These are phyloP conservation scores for Phragmites australis DNA, from an alignment of 176 grass and related monocot genomes.

Conservation along the genomic window DNA sequence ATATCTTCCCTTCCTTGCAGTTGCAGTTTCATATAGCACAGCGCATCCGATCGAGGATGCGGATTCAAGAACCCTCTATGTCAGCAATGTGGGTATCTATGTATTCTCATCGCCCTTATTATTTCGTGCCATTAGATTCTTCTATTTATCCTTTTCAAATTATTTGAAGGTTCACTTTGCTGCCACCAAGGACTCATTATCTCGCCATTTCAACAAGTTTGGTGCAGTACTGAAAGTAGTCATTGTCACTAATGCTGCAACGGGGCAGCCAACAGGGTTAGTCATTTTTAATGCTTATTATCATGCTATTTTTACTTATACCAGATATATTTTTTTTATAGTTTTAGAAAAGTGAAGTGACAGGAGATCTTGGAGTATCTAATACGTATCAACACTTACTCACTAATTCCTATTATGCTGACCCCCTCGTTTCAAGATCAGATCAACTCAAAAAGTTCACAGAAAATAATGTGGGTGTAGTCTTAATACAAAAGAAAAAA, in stretches of 20 bases:
- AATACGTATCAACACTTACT: not conserved
- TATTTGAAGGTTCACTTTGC: slow-evolving; percentile 87
- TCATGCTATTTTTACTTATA: not conserved
- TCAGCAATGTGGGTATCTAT: slow-evolving; percentile 81
- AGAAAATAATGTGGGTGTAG: not conserved
- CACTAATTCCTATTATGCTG: not conserved
- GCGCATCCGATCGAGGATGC: slow-evolving; percentile 68
- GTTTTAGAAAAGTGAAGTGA: not conserved
- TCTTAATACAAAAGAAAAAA: not conserved
- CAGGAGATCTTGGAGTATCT: slow-evolving; percentile 22
- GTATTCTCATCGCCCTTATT: not conserved
- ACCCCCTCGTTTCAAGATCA: not conserved
- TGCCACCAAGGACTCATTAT: slow-evolving; percentile 89
- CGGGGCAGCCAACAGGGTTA: slow-evolving; percentile 92
- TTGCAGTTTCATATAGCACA: slow-evolving; percentile 64
- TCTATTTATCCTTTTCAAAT: slow-evolving; percentile 40
- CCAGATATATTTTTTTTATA: not conserved
- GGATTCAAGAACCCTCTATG: slow-evolving; percentile 80
- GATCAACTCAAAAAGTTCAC: not conserved
- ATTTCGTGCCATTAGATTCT: not conserved
- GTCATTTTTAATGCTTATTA: slow-evolving; percentile 32
- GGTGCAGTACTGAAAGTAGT: slow-evolving; percentile 94
- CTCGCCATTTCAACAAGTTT: slow-evolving; percentile 96
- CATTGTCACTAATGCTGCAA: slow-evolving; percentile 79
- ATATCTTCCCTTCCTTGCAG: slow-evolving; percentile 44